These are phyloP conservation scores for Penicillium manginii DNA, from an alignment of 495 filamentous ascomycete genomes.

Conservation along the genomic window DNA sequence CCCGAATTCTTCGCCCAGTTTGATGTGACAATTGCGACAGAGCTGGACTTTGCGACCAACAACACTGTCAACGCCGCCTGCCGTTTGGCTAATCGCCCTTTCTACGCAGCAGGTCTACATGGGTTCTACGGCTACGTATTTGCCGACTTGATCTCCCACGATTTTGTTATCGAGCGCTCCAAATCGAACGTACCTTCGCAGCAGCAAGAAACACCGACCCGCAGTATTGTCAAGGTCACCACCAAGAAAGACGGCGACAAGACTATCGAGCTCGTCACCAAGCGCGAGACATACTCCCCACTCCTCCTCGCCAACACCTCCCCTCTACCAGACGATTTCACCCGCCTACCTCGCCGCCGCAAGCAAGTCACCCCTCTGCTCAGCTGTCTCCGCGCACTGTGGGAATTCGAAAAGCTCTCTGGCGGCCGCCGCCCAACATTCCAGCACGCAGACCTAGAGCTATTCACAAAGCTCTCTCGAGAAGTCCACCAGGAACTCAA, in stretches of 20 bases:
- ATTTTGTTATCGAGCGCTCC: constrained; percentile 83
- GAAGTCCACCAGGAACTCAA: constrained; percentile 75
- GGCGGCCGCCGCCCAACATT: constrained; percentile 57
- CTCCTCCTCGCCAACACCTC: constrained; percentile 78
- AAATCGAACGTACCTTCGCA: constrained; percentile 73
- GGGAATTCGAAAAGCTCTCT: constrained; percentile 69
- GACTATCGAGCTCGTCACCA: constrained; percentile 85
- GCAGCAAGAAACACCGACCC: constrained; percentile 74
- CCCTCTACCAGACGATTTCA: constrained; percentile 69
- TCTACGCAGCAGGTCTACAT: constrained; percentile 87
- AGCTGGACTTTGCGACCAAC: constrained; percentile 73
- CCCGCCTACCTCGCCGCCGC: constrained; percentile 65
- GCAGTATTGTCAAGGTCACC: constrained; percentile 70
- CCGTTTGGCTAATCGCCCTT: constrained; percentile 71
- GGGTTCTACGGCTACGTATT: constrained; percentile 96
- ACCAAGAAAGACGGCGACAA: constrained; percentile 76
- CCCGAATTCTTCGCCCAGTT: constrained; percentile 76
- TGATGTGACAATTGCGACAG: constrained; percentile 89
- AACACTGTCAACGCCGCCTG: constrained; percentile 81
- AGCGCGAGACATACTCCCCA: constrained; percentile 85
- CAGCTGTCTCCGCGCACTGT: constrained; percentile 79
- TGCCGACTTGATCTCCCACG: constrained; percentile 84
- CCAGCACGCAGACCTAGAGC: constrained; percentile 61
- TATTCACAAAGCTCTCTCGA: constrained; percentile 76
- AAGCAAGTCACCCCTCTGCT: constrained; percentile 79